Percentiles rank a stretch among this genome's conserved stretches.
Evolutionary conservation across 805 yeast species (phyloP).

Genomic region (Starmerella sirachaensis): DNA sequence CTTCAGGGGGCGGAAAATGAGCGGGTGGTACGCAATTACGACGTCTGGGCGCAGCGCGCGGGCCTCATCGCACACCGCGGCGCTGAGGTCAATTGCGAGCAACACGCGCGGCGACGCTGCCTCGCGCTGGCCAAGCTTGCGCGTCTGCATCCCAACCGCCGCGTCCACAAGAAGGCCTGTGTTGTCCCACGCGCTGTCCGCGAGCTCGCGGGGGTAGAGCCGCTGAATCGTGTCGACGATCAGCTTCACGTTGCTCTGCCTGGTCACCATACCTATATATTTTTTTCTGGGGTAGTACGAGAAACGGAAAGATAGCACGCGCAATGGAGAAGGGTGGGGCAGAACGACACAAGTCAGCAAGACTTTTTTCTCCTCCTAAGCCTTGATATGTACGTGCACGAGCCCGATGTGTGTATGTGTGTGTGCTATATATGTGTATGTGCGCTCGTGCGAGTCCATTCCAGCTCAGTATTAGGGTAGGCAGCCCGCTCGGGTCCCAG

Average conservation of each 20-base stretch:
- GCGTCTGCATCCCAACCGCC: conserved; percentile 6
- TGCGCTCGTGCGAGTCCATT: no score
- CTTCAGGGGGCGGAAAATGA: conserved; percentile 81
- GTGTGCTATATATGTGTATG: no score
- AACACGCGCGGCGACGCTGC: conserved; percentile 32
- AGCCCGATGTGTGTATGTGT: no score
- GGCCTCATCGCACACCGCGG: conserved; percentile 77
- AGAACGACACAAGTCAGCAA: no score
- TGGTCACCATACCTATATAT: not conserved
- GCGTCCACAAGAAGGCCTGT: conserved; percentile 82
- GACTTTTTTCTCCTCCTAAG: no score
- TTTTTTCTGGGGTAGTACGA: no score
- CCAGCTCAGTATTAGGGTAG: no score
- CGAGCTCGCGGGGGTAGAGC: conserved; percentile 67
- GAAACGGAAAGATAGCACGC: no score
- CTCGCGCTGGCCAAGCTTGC: conserved; percentile 24
- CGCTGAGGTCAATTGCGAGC: conserved; percentile 76
- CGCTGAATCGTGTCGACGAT: conserved; percentile 39
- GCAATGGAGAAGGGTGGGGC: no score
- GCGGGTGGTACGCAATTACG: conserved; percentile 85
- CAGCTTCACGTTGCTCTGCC: conserved; percentile 8
- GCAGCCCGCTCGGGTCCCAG: no score
- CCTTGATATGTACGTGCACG: no score
- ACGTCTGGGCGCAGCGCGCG: conserved; percentile 41
- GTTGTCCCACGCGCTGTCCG: conserved; percentile 89